Conservation (phyloP, 2,329 filamentous ascomycete genomes). For the Penicillium sp. region DNA sequence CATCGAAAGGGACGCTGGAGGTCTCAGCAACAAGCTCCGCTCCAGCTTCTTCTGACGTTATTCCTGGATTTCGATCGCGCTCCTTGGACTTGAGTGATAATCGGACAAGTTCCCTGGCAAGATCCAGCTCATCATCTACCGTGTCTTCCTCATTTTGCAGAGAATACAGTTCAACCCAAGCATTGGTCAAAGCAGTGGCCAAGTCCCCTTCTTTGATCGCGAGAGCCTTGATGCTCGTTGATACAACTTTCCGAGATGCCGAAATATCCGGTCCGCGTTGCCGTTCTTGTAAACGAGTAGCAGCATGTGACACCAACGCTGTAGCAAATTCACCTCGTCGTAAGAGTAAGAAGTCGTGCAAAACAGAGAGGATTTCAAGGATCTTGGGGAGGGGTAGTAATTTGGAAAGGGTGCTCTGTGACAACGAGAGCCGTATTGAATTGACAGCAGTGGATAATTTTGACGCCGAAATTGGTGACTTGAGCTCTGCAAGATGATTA, state of each 20-base stretch:
- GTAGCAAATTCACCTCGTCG: conserved; percentile 90
- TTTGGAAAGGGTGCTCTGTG: conserved; percentile 80
- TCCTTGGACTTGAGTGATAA: conserved; percentile 57
- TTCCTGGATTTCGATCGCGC: conserved; percentile 35
- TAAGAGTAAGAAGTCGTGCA: conserved; percentile 86
- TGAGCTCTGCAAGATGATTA: conserved; percentile 68
- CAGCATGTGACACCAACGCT: conserved; percentile 82
- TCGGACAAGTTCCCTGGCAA: conserved; percentile 76
- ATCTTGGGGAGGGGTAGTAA: conserved; percentile 79
- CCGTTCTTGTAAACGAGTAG: conserved; percentile 75
- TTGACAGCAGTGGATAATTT: conserved; percentile 74
- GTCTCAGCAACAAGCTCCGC: conserved; percentile 40
- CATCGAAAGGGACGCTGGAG: conserved; percentile 65
- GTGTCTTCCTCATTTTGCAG: conserved; percentile 78
- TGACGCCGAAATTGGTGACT: conserved; percentile 74
- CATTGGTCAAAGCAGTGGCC: conserved; percentile 72
- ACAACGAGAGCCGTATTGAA: conserved; percentile 78
- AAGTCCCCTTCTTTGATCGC: conserved; percentile 87
- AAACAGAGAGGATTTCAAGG: conserved; percentile 73
- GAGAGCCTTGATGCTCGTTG: conserved; percentile 64
- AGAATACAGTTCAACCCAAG: conserved; percentile 80
- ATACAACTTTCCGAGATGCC: conserved; percentile 55
- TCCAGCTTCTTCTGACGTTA: conserved; percentile 25
- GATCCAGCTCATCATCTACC: conserved; percentile 75
- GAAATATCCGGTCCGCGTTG: conserved; percentile 63